These are phyloP conservation scores for Fusarium heterosporum DNA, from an alignment of 2,329 filamentous ascomycete genomes.

Conservation along the genomic window DNA sequence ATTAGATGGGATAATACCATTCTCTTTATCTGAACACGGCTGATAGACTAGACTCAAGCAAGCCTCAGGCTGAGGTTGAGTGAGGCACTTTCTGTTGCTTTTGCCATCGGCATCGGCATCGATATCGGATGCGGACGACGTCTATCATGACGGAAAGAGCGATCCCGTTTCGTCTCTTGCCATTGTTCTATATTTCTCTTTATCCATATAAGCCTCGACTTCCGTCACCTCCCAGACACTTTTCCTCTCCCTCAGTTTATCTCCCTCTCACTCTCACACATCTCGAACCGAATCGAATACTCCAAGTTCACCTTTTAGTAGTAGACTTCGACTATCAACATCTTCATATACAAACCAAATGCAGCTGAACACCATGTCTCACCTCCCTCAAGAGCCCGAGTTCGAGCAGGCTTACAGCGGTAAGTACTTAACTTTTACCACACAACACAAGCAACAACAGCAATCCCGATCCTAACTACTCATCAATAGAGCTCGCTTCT, in stretches of 20 bases:
- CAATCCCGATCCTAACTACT: conserved; percentile 15
- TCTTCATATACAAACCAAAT: conserved; percentile 32
- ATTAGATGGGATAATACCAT: conserved; percentile 43
- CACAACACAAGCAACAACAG: background rate
- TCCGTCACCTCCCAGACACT: conserved; percentile 18
- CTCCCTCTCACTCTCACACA: conserved; percentile 3
- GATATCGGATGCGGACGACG: conserved; percentile 23
- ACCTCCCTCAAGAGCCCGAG: conserved; percentile 90
- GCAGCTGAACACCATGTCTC: conserved; percentile 72
- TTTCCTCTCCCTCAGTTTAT: conserved; percentile 7
- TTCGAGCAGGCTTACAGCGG: conserved; percentile 99
- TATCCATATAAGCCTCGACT: conserved; percentile 39
- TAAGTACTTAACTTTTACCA: conserved; percentile 57
- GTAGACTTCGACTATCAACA: conserved; percentile 14
- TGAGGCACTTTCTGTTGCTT: background rate
- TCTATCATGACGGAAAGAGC: conserved; percentile 31
- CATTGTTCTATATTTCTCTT: conserved; percentile 11
- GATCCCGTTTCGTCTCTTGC: conserved; percentile 23
- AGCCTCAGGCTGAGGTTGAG: no score
- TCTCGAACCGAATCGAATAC: conserved; percentile 10
- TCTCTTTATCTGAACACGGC: conserved; percentile 20
- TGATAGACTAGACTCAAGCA: no score
- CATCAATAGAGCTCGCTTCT: conserved; percentile 81
- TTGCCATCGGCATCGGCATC: conserved; percentile 15
- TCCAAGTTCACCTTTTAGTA: conserved; percentile 13